These are phyloP conservation scores for Penicillium sp. DNA, from an alignment of 2,329 filamentous ascomycete genomes.

Conservation along the genomic window DNA sequence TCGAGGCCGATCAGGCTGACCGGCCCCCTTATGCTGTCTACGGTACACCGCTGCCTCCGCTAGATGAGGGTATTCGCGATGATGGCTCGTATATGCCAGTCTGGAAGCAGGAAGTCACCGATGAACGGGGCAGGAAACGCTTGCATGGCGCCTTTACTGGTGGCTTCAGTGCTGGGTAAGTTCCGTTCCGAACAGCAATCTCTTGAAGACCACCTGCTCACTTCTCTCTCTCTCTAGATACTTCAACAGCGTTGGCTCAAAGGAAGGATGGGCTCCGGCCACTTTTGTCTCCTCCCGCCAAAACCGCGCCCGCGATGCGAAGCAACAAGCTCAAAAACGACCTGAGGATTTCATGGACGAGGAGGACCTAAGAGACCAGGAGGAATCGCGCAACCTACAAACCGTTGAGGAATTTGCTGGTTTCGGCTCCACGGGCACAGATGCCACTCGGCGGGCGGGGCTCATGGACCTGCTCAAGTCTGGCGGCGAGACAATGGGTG, in stretches of 20 bases:
- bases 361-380: constrained; percentile 86
- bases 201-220: constrained; percentile 7
- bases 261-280: constrained; percentile 94
- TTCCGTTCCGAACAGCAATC: neutral
- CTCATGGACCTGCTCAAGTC: constrained; percentile 74
- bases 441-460: constrained; percentile 55
- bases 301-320: constrained; percentile 74
- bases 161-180: constrained; percentile 93
- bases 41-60: constrained; percentile 81
- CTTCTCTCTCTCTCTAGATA: constrained; percentile 64
- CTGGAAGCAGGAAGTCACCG: constrained; percentile 98
- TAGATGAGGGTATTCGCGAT: constrained; percentile 77
- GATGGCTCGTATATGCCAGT: constrained; percentile 90
- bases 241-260: constrained; percentile 97
- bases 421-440: constrained; percentile 68
- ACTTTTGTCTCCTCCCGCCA: constrained; percentile 88
- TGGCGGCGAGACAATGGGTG: constrained; percentile 82
- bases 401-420: constrained; percentile 76
- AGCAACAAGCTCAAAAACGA: constrained; percentile 58
- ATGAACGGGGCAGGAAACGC: constrained; percentile 86
- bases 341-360: constrained; percentile 98
- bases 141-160: constrained; percentile 96
- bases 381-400: constrained; percentile 74
- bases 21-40: constrained; percentile 77
- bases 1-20: constrained; percentile 73